Evolutionary conservation across 139 green algal genomes (phyloP), one percentile per base, ranked within the genome.

Genomic region (Zygnema circumcarinatum): DNA sequence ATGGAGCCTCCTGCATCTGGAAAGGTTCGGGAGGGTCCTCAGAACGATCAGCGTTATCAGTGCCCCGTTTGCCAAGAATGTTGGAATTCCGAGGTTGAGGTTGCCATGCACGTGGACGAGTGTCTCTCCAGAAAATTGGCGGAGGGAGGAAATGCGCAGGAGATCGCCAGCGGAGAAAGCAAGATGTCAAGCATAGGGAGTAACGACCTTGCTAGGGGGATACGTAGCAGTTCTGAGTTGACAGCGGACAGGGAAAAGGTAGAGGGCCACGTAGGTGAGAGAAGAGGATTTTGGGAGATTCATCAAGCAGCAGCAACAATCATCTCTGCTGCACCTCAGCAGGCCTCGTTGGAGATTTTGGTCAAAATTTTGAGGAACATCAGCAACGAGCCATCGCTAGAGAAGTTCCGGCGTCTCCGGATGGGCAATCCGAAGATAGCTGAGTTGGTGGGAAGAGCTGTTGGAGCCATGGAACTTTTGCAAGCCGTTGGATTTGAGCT

Each of bases 341-440:
- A 35, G 3, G 35, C 76, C 38, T 74, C 76, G n/a, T 36, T 84
- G 11, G 76, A 85, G 31, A 54, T 88, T 21, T 32, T 88, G 3
- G 36, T 53, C 0, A 76, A 76, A n/a, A 29, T 89, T n/a, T 68
- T 89, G 40, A 53, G 36, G 20, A 89, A 89, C 75, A 89, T 89
- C 36, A 42, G 32, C 31, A 52, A 33, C 0, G 78, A 89, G n/a
- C 84, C 84, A 31, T 33, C 22, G 25, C 32, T 31, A 31, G 80
- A 82, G 35, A 88, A 88, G 76, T 89, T 89, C 75, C 47, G 81
- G 52, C 52, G 84, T 11, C 47, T 89, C 41, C 84, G 84, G n/a
- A 36, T 89, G 78, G 68, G 75, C 35, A 89, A 89, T 69, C 84
- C 84, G 7, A 38, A 40, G 42, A 89, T 89, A 35, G 33, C 52